These are phyloP conservation scores for Candida methanosorbosa DNA, from an alignment of 805 yeast species.

Conservation along the genomic window DNA sequence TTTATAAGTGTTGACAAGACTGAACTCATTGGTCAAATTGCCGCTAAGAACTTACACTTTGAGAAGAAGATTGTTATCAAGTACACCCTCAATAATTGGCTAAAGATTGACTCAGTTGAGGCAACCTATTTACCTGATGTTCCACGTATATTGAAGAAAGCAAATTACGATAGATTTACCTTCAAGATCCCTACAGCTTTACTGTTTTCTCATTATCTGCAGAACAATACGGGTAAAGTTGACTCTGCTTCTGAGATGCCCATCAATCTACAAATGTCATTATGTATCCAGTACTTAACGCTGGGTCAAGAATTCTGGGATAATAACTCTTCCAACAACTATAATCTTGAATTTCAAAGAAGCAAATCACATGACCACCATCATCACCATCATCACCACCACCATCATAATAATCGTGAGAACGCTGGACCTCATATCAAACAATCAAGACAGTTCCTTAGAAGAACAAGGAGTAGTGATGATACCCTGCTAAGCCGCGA, in stretches of 20 bases:
- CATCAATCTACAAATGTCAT: conserved; percentile 3
- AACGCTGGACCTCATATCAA: conserved; percentile 2
- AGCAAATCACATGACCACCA: neutral
- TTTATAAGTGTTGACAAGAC: conserved; percentile 51
- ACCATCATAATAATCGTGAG: neutral
- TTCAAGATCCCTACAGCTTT: conserved; percentile 49
- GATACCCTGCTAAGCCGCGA: neutral
- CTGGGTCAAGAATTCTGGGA: conserved; percentile 63
- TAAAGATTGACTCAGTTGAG: conserved; percentile 58
- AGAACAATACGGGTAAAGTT: neutral
- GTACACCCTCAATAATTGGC: conserved; percentile 77
- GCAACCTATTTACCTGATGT: conserved; percentile 52
- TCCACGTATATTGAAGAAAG: conserved; percentile 36
- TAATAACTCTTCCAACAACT: conserved; percentile 56
- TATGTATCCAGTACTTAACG: conserved; percentile 52
- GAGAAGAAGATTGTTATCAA: conserved; percentile 60
- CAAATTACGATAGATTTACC: conserved; percentile 61
- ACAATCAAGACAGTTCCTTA: conserved; percentile 12
- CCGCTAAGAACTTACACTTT: conserved; percentile 68
- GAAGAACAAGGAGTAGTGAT: conserved; percentile 15
- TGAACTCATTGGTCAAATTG: conserved; percentile 60
- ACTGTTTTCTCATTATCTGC: conserved; percentile 22
- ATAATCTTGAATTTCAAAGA: conserved; percentile 33
- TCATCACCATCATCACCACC: neutral
- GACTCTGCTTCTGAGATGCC: neutral